Base-by-base conservation (phyloP, 768 basidiomycete genomes). In the Trichaptum fuscoviolaceum region DNA sequence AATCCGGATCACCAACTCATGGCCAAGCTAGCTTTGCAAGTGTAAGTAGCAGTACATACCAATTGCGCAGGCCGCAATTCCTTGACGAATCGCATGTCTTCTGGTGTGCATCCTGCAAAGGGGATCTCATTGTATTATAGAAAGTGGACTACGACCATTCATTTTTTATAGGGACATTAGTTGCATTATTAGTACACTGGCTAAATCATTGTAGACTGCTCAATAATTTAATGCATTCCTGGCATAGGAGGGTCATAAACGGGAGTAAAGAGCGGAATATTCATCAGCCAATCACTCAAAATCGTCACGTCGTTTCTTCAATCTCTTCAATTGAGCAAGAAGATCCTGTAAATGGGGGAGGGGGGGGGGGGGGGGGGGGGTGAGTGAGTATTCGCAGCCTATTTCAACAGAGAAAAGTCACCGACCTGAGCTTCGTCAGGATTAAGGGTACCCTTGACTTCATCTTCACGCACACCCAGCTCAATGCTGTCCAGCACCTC, bases 21-120 rank as follows among this genome's bases (percentile, higher is more conserved):
- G 63, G 34, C 18, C 15, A 26, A 59, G 24, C 25, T n/a, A 58
- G 35, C 57, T 58, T 35, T 65, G 58, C 63, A 42, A 36, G 66
- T 61, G 17, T 63, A 62, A 15, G 8, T 24, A 15, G n/a, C n/a
- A n/a, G 62, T 15, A 18, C 57, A 35, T 23, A 34, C 71, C 64
- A 27, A 24, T 52, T 42, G 64, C n/a, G 20, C 34, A 26, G 25
- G 36, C 83, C 90, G 2, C 91, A 92, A 72, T 94, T 93, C 73
- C 78, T 93, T 78, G 93, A 95, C 71, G 92, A 94, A 70, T 87
- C 92, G 27, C 92, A 94, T 73, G 85, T 95, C 20, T 94, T 95
- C 78, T 95, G 93, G 92, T 95, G 92, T 77, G 83, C 87, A 72
- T 86, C 90, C 23, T 95, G 92, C 81, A 81, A 79, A 62, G 92